phyloP scores from a whole-genome alignment of 768 basidiomycete genomes.

The Leucogyrophana mollusca region DNA sequence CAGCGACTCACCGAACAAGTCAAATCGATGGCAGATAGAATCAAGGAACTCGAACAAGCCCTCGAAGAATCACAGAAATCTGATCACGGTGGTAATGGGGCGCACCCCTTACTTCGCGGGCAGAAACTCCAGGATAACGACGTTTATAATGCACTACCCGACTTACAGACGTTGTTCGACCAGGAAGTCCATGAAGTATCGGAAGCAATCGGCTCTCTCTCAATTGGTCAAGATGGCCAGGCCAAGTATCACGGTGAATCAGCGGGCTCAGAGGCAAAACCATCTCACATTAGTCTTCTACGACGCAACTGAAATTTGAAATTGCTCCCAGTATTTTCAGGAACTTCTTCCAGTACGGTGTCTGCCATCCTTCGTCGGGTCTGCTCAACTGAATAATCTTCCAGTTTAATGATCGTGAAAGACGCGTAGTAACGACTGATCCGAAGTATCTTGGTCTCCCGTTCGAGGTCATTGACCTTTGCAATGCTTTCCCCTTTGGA shows the following conservation, averaged over 20 bases:
- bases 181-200: conserved; percentile 29
- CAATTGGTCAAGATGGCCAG: conserved; percentile 48
- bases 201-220: conserved; percentile 45
- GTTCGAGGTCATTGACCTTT: conserved; percentile 41
- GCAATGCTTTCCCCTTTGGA: conserved; percentile 51
- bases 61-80: conserved; percentile 27
- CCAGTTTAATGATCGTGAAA: conserved; percentile 6
- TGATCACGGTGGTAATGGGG: conserved; percentile 12
- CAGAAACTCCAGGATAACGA: not conserved
- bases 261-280: conserved; percentile 49
- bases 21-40: conserved; percentile 37
- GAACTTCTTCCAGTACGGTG: conserved; percentile 26
- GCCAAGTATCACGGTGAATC: conserved; percentile 50
- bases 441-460: conserved; percentile 36
- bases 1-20: conserved; percentile 48
- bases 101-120: conserved; percentile 14
- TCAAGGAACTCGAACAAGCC: conserved; percentile 46
- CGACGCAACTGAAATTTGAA: conserved; percentile 1
- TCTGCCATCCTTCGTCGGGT: not conserved
- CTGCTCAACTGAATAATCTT: conserved; percentile 9
- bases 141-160: conserved; percentile 1
- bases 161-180: conserved; percentile 14
- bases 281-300: not conserved
- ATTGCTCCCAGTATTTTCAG: conserved; percentile 36
- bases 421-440: conserved; percentile 9